phyloP scores from a whole-genome alignment of 1,139 yeast species.

The Blastobotrys capitulatus region DNA sequence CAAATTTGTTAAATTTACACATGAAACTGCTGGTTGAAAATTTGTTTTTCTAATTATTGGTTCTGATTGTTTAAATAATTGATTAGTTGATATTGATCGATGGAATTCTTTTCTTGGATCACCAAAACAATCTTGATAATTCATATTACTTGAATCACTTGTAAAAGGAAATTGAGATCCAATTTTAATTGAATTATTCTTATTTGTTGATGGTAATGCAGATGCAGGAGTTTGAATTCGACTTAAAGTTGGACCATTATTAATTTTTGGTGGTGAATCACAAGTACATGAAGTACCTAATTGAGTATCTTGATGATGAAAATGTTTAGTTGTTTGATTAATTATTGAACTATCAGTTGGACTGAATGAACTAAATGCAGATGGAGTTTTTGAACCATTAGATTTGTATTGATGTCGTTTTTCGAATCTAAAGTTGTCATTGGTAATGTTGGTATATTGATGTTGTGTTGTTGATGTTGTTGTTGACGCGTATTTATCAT shows the following conservation, averaged over 20 bases:
- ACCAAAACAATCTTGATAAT: background rate
- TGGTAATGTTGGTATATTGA: background rate
- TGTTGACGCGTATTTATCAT: background rate
- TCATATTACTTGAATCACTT: background rate
- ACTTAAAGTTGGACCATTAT: constrained; percentile 7
- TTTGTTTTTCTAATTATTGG: background rate
- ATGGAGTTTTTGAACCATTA: background rate
- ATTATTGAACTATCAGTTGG: constrained; percentile 2
- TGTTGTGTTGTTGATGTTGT: background rate
- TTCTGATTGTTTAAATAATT: background rate
- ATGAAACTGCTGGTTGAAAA: background rate
- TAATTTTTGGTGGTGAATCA: constrained; percentile 4
- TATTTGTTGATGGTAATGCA: constrained; percentile 19
- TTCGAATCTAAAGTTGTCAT: background rate
- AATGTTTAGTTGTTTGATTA: background rate
- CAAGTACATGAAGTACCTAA: constrained; percentile 5
- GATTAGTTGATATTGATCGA: background rate
- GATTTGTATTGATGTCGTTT: background rate
- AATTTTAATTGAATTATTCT: constrained; percentile 25
- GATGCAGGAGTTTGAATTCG: constrained; percentile 33
- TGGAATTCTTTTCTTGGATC: constrained; percentile 6
- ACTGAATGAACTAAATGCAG: constrained; percentile 7
- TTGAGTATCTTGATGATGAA: background rate
- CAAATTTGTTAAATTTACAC: background rate
- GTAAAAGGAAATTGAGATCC: constrained; percentile 33